Base-by-base conservation (phyloP, 2,329 filamentous ascomycete species). In the Aaosphaeria arxii region DNA sequence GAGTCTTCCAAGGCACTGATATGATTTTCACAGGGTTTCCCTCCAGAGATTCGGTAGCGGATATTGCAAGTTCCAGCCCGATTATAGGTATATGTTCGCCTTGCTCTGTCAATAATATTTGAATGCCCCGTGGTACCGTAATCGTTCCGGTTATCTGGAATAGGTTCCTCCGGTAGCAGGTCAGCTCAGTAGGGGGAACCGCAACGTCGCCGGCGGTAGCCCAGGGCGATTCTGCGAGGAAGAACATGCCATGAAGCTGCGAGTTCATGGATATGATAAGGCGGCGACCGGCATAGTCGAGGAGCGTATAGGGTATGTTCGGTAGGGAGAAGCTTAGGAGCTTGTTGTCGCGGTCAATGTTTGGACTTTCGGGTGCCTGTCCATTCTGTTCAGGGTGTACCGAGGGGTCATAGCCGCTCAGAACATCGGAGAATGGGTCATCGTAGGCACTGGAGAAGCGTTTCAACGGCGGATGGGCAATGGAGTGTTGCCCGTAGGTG, bases 1-100 rank as follows among this genome's bases (percentile, higher is more conserved):
- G 91, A 2, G 91, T 96, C 76, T 97, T 97, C 92, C 92, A 97
- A 1, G 92, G 92, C 50, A 97, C 95, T 6, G 94, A 94, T 54
- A 97, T 96, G 53, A 97, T 85, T 60, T 95, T 92, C 40, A 96
- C 90, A 0, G 88, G 76, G 59, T 96, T 92, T 32, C 90, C 89
- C 67, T 97, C 92, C 11, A 96, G 91, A 1, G 92, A 96, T 69
- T 97, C 92, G 43, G 91, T 95, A 6, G 92, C 92, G 5, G 90
- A 95, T 42, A 97, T 89, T 46, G 87, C 85, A 45, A 96, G 83
- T 68, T 97, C 91, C 69, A 92, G 88, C 54, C 79, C 87, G 54
- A 84, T 82, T 43, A 96, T 89, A 2, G 88, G 86, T 38, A 95
- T 85, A 40, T 88, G 86, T 67, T 95, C 89, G 40, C 90, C 90